Base-by-base conservation (phyloP, 306 rosid species). In the Abrus pulchellus region DNA sequence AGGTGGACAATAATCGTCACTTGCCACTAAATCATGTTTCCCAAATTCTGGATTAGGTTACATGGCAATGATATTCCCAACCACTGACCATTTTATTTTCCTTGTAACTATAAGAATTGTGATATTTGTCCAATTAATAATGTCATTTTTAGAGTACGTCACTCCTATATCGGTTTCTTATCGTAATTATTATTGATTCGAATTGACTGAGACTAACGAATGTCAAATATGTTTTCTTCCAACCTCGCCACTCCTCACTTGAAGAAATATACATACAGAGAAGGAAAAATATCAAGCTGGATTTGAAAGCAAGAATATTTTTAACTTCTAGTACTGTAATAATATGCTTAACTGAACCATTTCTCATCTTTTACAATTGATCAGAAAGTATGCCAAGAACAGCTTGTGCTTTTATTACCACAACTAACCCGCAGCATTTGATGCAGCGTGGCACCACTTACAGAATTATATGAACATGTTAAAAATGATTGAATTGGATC, bases 401-500 rank as follows among this genome's bases (percentile, higher is more conserved):
- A 72, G 6, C 7, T 55, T 55, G 27, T 36, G 20, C 1, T 12
- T 49, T 27, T 55, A 7, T 34, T 32, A 56, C 69, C 10, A 13
- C 45, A 61, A 73, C 54, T 40, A 20, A 48, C 9, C 76, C 27
- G 2, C 12, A 76, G 44, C 63, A 81, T 57, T n/a, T 27, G 40
- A 47, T 64, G 76, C 8, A 36, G 6, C n/a, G 70, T 14, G 63
- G 77, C 60, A 75, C 52, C 48, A 10, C 20, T 13, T 30, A 9
- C 72, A 59, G 34, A 33, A 45, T 54, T 29, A 61, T 7, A 84
- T 14, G 68, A 59, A 65, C 43, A 44, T 13, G 67, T 54, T 74
- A 62, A 9, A 76, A 61, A 61, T 49, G 80, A 60, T 74, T 74
- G 44, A 79, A 82, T 72, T 59, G 28, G 72, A 38, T 77, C 48